phyloP scores from a whole-genome alignment of 2,329 filamentous ascomycete genomes.

The Fusarium beomiforme region DNA sequence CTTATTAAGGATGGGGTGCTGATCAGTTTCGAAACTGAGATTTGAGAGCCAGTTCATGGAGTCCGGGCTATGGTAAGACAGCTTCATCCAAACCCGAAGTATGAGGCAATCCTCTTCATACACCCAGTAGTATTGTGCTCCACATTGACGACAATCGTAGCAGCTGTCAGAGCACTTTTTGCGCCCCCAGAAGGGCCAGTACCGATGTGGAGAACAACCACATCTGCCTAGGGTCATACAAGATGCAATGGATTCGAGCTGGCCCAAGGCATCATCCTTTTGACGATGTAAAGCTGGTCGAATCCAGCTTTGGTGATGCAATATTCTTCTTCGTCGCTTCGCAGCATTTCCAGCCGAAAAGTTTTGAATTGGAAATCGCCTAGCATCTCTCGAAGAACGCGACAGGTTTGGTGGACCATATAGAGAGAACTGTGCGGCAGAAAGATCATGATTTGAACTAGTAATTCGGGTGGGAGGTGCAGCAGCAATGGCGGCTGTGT shows the following conservation, averaged over 20 bases:
- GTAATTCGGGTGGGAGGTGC: not conserved
- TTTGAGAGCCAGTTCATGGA: not conserved
- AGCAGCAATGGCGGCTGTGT: not conserved
- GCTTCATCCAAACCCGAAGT: fast-evolving
- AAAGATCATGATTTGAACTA: not conserved
- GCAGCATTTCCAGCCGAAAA: not conserved
- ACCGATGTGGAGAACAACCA: not conserved
- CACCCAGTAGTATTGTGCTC: not conserved
- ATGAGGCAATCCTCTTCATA: not conserved
- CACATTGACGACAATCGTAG: not conserved
- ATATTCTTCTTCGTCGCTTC: not conserved
- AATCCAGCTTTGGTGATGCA: not conserved
- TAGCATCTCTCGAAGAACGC: not conserved
- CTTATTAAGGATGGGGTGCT: not conserved
- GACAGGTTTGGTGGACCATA: slow-evolving; percentile 4
- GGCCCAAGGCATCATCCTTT: not conserved
- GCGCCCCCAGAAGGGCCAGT: fast-evolving
- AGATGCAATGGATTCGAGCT: not conserved
- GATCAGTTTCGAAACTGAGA: not conserved
- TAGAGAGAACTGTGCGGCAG: not conserved
- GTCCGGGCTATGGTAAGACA: fast-evolving
- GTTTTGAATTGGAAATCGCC: not conserved
- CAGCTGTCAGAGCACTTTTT: not conserved
- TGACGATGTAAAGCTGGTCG: not conserved
- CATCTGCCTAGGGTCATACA: not conserved